Evolutionary conservation across 352 stramenopile species (phyloP).

Genomic region (Thraustochytrium sp.): DNA sequence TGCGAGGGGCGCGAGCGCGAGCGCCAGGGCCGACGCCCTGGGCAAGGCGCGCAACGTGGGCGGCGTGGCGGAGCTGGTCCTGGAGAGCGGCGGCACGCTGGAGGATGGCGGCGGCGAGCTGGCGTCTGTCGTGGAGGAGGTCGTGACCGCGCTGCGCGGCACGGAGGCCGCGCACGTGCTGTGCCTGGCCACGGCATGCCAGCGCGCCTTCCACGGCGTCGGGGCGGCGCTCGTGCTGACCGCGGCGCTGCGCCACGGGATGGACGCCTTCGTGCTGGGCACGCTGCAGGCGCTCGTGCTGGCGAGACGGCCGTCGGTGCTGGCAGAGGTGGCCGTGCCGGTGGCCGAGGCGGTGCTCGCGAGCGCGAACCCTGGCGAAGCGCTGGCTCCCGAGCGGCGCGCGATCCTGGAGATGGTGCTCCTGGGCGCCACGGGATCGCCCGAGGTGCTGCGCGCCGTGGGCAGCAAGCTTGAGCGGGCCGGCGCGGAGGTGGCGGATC

Average conservation of each 20-base stretch:
- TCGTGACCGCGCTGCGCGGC: neutral
- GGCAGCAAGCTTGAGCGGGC: neutral
- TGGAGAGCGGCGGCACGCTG: neutral
- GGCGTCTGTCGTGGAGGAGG: neutral
- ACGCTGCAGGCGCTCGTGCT: neutral
- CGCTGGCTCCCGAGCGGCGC: neutral
- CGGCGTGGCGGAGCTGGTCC: neutral
- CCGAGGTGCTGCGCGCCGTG: neutral
- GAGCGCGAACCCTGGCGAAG: neutral
- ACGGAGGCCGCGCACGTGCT: neutral
- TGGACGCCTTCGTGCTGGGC: neutral
- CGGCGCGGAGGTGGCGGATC: neutral
- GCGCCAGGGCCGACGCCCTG: neutral
- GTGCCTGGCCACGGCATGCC: neutral
- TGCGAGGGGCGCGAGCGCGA: neutral
- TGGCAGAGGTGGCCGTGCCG: neutral
- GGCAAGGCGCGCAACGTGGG: neutral
- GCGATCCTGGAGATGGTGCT: neutral
- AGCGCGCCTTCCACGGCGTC: neutral
- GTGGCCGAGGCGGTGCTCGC: neutral
- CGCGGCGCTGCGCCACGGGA: neutral
- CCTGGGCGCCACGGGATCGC: neutral
- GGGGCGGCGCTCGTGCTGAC: neutral
- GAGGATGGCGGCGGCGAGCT: neutral
- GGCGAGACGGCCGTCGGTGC: neutral